phyloP scores from a whole-genome alignment of 176 grass and related monocot genomes.

The Elymus sibiricus region DNA sequence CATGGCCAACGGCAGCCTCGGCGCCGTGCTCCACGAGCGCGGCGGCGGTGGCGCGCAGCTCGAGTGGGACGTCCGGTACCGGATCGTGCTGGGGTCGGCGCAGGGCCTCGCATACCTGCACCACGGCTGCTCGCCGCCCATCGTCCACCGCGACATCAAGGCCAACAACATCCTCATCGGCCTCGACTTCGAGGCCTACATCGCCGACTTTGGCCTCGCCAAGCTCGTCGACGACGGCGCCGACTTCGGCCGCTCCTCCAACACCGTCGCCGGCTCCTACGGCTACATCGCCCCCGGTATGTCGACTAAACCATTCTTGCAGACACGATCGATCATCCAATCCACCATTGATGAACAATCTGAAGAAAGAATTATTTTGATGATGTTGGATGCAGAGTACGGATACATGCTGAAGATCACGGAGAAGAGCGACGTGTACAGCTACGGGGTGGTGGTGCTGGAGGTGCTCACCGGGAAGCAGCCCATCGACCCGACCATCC shows the following conservation, averaged over 20 bases:
- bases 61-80: constrained; percentile 89
- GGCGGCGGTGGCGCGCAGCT: constrained; percentile 56
- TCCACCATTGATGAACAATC: background rate
- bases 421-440: constrained; percentile 95
- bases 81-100: constrained; percentile 78
- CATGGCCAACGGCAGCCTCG: constrained; percentile 97
- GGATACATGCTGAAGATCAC: constrained; percentile 99
- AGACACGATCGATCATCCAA: background rate
- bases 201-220: constrained; percentile 94
- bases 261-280: constrained; percentile 95
- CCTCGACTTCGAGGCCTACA: constrained; percentile 91
- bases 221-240: constrained; percentile 83
- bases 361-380: background rate
- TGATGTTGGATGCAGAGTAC: constrained; percentile 54
- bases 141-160: constrained; percentile 95
- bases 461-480: constrained; percentile 94
- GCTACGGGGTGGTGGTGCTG: constrained; percentile 94
- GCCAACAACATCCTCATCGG: constrained; percentile 97
- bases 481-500: constrained; percentile 90
- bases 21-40: constrained; percentile 82
- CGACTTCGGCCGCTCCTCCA: constrained; percentile 70
- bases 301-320: background rate
- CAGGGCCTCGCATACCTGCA: constrained; percentile 91
- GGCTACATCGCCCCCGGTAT: constrained; percentile 93
- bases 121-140: constrained; percentile 89